Conservation (phyloP, 2,329 filamentous ascomycete species). For the Bipolaris sorokiniana region DNA sequence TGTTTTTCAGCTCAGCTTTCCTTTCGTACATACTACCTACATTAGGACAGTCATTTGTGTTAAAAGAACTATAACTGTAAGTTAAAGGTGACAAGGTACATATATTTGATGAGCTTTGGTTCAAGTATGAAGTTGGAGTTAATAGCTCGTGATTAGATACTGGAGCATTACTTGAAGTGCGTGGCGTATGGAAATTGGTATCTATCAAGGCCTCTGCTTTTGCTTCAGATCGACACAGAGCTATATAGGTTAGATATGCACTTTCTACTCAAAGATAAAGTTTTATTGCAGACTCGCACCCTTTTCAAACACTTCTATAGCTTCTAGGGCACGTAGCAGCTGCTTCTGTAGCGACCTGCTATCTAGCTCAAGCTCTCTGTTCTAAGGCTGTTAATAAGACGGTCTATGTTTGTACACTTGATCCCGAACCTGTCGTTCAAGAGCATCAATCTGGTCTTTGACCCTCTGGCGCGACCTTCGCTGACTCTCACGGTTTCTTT, state of each 20-base stretch:
- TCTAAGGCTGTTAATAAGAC: conserved; percentile 13
- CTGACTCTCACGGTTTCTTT: conserved; percentile 13
- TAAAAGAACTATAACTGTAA: neutral
- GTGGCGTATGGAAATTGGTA: neutral
- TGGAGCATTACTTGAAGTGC: conserved; percentile 2
- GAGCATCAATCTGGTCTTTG: conserved; percentile 14
- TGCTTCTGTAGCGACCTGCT: conserved; percentile 9
- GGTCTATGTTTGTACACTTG: conserved; percentile 6
- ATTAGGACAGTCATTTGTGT: neutral
- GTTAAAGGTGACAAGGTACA: neutral
- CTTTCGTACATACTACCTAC: neutral
- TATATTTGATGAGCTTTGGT: neutral
- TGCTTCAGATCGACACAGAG: neutral
- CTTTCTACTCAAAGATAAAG: conserved; percentile 3
- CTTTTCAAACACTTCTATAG: conserved; percentile 14
- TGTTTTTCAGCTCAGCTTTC: conserved; percentile 3
- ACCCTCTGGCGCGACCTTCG: conserved; percentile 8
- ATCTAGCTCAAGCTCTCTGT: conserved; percentile 8
- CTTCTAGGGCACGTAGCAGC: conserved; percentile 10
- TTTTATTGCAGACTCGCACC: conserved; percentile 6
- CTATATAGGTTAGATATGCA: conserved; percentile 13
- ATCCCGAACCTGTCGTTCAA: conserved; percentile 11
- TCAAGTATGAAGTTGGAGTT: neutral
- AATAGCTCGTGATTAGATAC: neutral
- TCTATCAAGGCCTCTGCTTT: conserved; percentile 1